These are phyloP conservation scores for Melocanna baccifera DNA, from an alignment of 176 grass and related monocot genomes.

Conservation along the genomic window DNA sequence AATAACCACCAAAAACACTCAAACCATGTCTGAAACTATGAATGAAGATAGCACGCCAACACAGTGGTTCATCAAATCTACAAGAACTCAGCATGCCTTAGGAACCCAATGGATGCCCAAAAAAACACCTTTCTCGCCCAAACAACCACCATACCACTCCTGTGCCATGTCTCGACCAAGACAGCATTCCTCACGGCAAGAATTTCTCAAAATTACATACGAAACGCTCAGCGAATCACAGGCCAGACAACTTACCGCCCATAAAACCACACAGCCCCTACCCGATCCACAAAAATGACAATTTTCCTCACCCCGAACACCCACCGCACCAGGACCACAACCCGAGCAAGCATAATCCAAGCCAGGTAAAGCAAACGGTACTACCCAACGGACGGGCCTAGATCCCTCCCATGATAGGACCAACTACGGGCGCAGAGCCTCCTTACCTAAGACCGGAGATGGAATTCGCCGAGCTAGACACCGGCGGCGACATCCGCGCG, in stretches of 20 bases:
- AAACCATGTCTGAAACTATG: not conserved
- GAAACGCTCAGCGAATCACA: not conserved
- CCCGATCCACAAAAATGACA: not conserved
- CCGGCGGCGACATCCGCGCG: conserved; percentile 58
- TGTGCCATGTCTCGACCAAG: not conserved
- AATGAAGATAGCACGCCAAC: not conserved
- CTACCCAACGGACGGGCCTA: not conserved
- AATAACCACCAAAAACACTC: not conserved
- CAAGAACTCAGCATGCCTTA: not conserved
- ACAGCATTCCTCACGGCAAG: not conserved
- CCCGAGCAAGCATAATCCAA: not conserved
- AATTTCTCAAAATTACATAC: not conserved
- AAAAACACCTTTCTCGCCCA: not conserved
- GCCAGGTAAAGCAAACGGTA: conserved; percentile 17
- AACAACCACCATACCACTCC: not conserved
- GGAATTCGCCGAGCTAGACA: conserved; percentile 67
- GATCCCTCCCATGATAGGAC: conserved; percentile 19
- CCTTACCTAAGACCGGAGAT: conserved; percentile 67
- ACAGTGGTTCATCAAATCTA: conserved; percentile 9
- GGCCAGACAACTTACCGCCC: not conserved
- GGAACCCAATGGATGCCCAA: not conserved
- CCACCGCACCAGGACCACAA: not conserved
- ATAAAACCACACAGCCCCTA: not conserved
- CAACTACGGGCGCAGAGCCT: conserved; percentile 19
- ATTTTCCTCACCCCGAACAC: not conserved